Base-by-base conservation (phyloP, 2,329 filamentous ascomycete genomes). In the Fusarium tuaranense region DNA sequence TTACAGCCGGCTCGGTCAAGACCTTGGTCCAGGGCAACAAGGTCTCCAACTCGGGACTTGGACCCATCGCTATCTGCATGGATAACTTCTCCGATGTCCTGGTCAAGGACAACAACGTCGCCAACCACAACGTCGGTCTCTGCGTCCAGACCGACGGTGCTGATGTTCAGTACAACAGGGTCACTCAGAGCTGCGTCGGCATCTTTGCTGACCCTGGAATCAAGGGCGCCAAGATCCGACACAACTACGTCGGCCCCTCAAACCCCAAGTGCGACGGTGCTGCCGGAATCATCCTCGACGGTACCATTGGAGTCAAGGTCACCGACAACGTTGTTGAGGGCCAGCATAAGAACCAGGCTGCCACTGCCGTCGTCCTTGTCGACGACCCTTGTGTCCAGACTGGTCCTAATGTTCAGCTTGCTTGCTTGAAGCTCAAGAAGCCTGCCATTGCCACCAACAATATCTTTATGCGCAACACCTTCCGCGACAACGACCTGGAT, bases 61-160 rank as follows among this genome's bases (percentile, higher is more conserved):
- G 38, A 20, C 75, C 78, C 55, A 82, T 83, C 51, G 82, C 69
- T 9, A 78, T 84, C 30, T 84, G 82, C 70, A 82, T 82, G 78
- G 82, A 83, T 59, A 80, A 84, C 71, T 64, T 76, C 13, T 80
- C 78, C 6, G 73, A 76, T 9, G 80, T 80, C 2, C 60, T 70
- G 0, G 68, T 82, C 7, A 70, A 66, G 5, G 67, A 79, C 44
- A 84, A 84, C 67, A 66, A 76, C 4, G 70, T 84, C 25, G 78
- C 79, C 3, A 76, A 77, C 5, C 78, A 82, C n/a, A 20, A 4
- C 20, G 76, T 83, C 44, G 82, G 78, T 8, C 74, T 84, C 10
- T 84, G 82, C 30, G 77, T 84, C 1, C 82, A 84, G 71, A 83
- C 82, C 2, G 72, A 78, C 7, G 57, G 69, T 0, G 82, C 82